phyloP scores from a whole-genome alignment of 768 basidiomycete genomes.

The Termitomyces sp. region DNA sequence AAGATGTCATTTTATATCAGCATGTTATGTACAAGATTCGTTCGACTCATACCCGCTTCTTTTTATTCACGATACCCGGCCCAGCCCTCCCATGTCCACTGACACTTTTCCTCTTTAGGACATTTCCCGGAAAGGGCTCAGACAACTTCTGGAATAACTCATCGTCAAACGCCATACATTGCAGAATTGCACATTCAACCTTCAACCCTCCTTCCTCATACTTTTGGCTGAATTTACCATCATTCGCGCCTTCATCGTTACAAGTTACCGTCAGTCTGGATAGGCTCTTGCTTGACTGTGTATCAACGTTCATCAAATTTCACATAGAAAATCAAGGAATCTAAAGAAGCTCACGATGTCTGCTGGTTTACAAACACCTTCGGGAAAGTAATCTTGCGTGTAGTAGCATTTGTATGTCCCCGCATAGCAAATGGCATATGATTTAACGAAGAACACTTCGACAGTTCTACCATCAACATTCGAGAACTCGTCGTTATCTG shows the following conservation, averaged over 20 bases:
- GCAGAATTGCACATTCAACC: conserved; percentile 12
- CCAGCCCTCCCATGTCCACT: not conserved
- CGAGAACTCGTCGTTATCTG: not conserved
- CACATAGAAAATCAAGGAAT: not conserved
- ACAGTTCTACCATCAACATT: not conserved
- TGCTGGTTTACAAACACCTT: not conserved
- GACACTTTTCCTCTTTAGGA: not conserved
- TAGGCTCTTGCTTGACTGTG: not conserved
- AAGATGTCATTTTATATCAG: too few species aligned
- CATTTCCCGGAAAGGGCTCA: not conserved
- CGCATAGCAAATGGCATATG: not conserved
- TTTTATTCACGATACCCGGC: not conserved
- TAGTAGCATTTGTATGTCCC: not conserved
- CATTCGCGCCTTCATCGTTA: not conserved
- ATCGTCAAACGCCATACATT: conserved; percentile 14
- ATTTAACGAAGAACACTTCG: not conserved
- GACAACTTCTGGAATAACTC: conserved; percentile 6
- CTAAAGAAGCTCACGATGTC: not conserved
- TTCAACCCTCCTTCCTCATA: not conserved
- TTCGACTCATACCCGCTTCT: not conserved
- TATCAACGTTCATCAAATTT: not conserved
- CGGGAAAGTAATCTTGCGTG: not conserved
- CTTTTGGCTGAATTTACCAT: not conserved
- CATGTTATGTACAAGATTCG: not conserved
- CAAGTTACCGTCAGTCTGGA: not conserved